Percentiles rank a stretch among this genome's conserved stretches.
phyloP scores from a whole-genome alignment of 139 green algal genomes.

The Chlamydomonas sphaeroides region DNA sequence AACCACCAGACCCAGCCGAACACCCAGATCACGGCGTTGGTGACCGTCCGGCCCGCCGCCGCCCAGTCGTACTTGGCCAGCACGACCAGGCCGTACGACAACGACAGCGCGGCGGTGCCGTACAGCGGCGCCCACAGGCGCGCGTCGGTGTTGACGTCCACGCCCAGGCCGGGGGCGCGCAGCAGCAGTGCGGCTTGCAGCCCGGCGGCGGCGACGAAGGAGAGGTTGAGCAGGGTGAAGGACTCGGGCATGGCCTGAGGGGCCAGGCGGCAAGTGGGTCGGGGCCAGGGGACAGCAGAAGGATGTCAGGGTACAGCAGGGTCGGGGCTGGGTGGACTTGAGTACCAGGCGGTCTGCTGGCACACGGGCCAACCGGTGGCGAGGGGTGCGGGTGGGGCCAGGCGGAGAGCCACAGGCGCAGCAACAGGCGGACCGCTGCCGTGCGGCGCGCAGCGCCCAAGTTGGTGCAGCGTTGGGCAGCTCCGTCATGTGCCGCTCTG shows the following conservation, averaged over 20 bases:
- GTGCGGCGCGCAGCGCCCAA: too few species aligned
- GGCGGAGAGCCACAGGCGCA: too few species aligned
- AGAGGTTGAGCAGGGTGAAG: neutral
- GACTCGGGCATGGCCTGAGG: neutral
- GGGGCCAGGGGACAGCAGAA: too few species aligned
- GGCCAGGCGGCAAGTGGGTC: slow-evolving; percentile 7
- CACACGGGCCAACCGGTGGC: too few species aligned
- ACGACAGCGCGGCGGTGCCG: neutral
- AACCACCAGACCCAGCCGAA: neutral
- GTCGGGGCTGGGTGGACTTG: too few species aligned
- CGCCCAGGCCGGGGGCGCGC: neutral
- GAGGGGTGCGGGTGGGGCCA: too few species aligned
- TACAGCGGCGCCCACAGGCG: slow-evolving; percentile 35
- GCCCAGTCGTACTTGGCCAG: slow-evolving; percentile 5
- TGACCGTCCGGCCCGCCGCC: too few species aligned
- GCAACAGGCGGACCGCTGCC: too few species aligned
- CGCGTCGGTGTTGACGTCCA: slow-evolving; percentile 31
- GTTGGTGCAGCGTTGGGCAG: too few species aligned
- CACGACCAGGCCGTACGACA: slow-evolving; percentile 7
- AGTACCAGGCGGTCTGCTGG: too few species aligned
- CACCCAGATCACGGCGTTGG: neutral
- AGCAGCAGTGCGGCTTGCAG: neutral
- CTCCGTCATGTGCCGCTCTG: too few species aligned
- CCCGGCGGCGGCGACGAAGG: slow-evolving; percentile 7
- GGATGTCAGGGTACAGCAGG: too few species aligned